Evolutionary conservation across 495 filamentous ascomycete species (phyloP).

Genomic region (Penicillium argentinense): DNA sequence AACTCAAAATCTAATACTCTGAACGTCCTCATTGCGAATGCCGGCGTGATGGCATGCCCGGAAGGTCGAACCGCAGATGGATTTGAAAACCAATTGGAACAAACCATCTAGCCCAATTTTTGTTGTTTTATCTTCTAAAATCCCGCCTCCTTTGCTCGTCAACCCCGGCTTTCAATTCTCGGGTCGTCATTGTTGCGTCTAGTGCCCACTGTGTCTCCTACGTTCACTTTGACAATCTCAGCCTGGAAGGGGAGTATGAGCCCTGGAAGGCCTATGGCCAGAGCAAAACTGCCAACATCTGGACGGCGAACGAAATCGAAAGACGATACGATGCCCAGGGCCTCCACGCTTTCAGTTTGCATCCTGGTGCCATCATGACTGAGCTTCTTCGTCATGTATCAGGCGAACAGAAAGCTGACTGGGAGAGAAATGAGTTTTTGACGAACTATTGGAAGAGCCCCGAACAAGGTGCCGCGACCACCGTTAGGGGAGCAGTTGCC

Average conservation of each 20-base stretch:
- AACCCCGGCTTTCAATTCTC: constrained; percentile 38
- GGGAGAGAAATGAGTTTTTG: constrained; percentile 14
- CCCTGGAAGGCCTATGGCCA: constrained; percentile 36
- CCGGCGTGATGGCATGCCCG: constrained; percentile 31
- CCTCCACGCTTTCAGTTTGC: constrained; percentile 37
- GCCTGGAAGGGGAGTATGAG: constrained; percentile 36
- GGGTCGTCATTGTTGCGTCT: constrained; percentile 43
- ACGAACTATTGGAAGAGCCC: constrained; percentile 29
- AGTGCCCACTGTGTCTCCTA: constrained; percentile 39
- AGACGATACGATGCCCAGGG: constrained; percentile 35
- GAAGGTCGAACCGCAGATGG: constrained; percentile 40
- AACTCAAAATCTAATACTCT: constrained; percentile 33
- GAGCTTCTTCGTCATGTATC: constrained; percentile 20
- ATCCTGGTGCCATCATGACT: constrained; percentile 39
- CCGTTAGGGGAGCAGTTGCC: constrained; percentile 37
- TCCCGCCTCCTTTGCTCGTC: constrained; percentile 37
- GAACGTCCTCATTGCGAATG: constrained; percentile 37
- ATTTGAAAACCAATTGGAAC: constrained; percentile 36
- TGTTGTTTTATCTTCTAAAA: constrained; percentile 52
- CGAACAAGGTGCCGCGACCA: constrained; percentile 42
- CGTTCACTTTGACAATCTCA: neutral
- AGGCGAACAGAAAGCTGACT: constrained; percentile 15
- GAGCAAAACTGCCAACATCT: constrained; percentile 43
- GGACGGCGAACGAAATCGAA: constrained; percentile 44
- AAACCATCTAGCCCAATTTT: constrained; percentile 54